These are phyloP conservation scores for Raphanus hybrid DNA, from an alignment of 441 rosid genomes.

Conservation along the genomic window DNA sequence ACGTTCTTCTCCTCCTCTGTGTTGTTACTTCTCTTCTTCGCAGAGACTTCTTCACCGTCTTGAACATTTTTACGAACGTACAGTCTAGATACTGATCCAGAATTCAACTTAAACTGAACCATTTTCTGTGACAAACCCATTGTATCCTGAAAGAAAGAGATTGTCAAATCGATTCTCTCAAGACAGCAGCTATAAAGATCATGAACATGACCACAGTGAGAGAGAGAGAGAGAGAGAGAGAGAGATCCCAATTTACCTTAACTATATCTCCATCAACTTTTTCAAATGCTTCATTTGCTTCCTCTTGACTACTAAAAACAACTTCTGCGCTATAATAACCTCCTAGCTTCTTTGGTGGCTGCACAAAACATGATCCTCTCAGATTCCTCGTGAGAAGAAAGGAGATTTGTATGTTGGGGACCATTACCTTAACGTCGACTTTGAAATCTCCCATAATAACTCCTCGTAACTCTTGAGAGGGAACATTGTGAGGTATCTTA, in stretches of 20 bases:
- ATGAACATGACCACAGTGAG: constrained; percentile 8
- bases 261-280: constrained; percentile 51
- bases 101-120: constrained; percentile 43
- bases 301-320: constrained; percentile 54
- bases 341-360: constrained; percentile 62
- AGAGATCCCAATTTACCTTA: constrained; percentile 49
- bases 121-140: constrained; percentile 67
- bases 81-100: constrained; percentile 47
- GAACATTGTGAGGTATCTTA: constrained; percentile 60
- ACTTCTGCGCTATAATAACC: constrained; percentile 55
- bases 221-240: background rate
- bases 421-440: constrained; percentile 62
- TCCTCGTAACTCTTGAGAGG: constrained; percentile 53
- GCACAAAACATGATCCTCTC: constrained; percentile 32
- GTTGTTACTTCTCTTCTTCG: constrained; percentile 45
- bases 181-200: background rate
- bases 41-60: constrained; percentile 36
- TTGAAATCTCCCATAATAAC: constrained; percentile 57
- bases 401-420: background rate
- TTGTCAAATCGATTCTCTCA: background rate
- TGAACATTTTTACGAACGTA: constrained; percentile 62
- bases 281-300: constrained; percentile 71
- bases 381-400: background rate
- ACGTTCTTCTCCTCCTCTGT: constrained; percentile 37
- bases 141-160: constrained; percentile 53